These are phyloP conservation scores for Pseudogymnoascus sp. DNA, from an alignment of 2,329 filamentous ascomycete genomes.

Conservation along the genomic window DNA sequence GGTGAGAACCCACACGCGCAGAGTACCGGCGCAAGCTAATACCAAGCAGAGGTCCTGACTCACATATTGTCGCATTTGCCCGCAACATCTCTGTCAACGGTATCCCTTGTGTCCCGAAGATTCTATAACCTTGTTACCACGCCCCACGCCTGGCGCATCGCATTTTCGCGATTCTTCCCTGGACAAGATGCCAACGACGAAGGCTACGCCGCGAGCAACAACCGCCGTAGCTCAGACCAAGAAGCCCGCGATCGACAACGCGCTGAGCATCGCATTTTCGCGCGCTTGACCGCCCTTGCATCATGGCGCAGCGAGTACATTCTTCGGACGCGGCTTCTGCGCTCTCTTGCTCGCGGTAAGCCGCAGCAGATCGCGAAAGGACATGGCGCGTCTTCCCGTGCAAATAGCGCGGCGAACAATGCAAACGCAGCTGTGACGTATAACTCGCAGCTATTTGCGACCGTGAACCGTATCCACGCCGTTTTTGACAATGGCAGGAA, in stretches of 20 bases:
- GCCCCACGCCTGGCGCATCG: conserved; percentile 87
- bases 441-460: conserved; percentile 71
- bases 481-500: conserved; percentile 67
- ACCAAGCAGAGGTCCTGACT: conserved; percentile 69
- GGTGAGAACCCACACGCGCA: conserved; percentile 44
- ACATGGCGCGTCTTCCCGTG: conserved; percentile 44
- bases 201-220: conserved; percentile 27
- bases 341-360: conserved; percentile 74
- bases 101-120: conserved; percentile 77
- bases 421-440: conserved; percentile 72
- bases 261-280: conserved; percentile 70
- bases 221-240: conserved; percentile 35
- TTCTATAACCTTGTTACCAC: conserved; percentile 83
- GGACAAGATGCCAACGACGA: conserved; percentile 51
- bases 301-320: conserved; percentile 97
- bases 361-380: conserved; percentile 50
- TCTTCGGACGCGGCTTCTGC: conserved; percentile 70
- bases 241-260: conserved; percentile 47
- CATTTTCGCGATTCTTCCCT: conserved; percentile 84
- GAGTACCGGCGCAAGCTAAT: conserved; percentile 24
- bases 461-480: conserved; percentile 72
- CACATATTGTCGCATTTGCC: conserved; percentile 86
- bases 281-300: conserved; percentile 71
- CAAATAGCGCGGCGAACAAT: conserved; percentile 43
- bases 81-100: conserved; percentile 70